A percentile compares a stretch with the other conserved stretches of the same genome.
Evolutionary conservation across 768 basidiomycete species (phyloP).

Genomic region (Macrolepiota fuliginosa): DNA sequence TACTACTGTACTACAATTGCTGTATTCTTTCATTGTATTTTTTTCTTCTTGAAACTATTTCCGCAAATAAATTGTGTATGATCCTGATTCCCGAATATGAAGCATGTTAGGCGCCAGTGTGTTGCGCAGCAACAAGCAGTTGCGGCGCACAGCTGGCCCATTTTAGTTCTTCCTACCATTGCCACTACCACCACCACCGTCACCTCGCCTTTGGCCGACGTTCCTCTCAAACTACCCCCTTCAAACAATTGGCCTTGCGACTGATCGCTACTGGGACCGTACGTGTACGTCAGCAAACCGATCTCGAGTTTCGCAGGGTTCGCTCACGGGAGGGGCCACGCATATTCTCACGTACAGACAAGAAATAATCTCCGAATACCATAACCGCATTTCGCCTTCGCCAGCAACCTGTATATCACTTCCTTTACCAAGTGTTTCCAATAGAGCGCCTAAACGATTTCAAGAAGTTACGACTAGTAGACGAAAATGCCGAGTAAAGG

Average conservation of each 20-base stretch:
- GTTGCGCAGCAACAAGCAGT: background rate
- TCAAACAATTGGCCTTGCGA: background rate
- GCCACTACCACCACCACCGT: background rate
- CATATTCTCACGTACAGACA: background rate
- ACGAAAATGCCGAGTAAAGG: slow-evolving; percentile 59
- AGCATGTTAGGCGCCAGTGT: background rate
- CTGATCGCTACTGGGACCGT: slow-evolving; percentile 34
- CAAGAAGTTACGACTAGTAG: slow-evolving; percentile 1
- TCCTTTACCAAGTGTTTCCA: background rate
- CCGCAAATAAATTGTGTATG: too few species aligned
- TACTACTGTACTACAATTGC: too few species aligned
- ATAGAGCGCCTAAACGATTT: slow-evolving; percentile 7
- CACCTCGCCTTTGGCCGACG: background rate
- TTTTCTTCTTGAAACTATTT: too few species aligned
- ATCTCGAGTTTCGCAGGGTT: background rate
- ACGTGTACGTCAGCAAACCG: slow-evolving; percentile 9
- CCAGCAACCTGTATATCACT: background rate
- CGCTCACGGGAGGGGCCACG: background rate
- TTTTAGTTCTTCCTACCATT: background rate
- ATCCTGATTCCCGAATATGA: too few species aligned
- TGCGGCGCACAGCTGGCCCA: background rate
- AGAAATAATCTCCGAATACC: background rate
- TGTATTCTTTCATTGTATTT: too few species aligned
- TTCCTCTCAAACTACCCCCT: background rate
- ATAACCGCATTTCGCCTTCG: background rate